A percentile compares a stretch with the other conserved stretches of the same genome.
phyloP scores from a whole-genome alignment of 176 grass and related monocot genomes.

The Stipa capillata region DNA sequence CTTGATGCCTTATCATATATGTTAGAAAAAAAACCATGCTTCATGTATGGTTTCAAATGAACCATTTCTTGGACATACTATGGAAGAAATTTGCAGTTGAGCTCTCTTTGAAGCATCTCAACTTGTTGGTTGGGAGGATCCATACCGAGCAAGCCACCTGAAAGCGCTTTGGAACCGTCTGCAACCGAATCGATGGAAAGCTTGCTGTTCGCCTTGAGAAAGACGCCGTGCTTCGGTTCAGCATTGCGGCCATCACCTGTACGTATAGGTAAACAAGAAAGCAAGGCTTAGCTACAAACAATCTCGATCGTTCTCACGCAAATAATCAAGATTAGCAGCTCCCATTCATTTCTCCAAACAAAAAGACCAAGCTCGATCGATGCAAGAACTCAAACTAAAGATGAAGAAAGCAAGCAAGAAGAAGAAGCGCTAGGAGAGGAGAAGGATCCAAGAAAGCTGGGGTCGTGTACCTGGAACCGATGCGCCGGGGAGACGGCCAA shows the following conservation, averaged over 20 bases:
- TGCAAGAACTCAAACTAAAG: not conserved
- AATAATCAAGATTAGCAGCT: too few species aligned
- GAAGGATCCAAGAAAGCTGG: not conserved
- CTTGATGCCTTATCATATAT: not conserved
- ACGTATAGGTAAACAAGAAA: too few species aligned
- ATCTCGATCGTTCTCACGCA: not conserved
- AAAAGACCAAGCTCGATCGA: too few species aligned
- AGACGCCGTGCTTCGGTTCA: constrained; percentile 1
- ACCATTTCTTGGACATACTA: not conserved
- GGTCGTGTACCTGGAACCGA: not conserved
- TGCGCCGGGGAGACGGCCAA: not conserved
- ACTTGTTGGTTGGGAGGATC: not conserved
- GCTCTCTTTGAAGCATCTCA: not conserved
- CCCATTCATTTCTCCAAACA: not conserved
- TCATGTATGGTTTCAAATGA: not conserved
- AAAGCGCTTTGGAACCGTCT: constrained; percentile 1
- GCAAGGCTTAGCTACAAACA: not conserved
- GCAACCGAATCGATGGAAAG: constrained; percentile 16
- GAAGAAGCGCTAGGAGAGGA: not conserved
- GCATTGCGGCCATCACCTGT: constrained; percentile 18
- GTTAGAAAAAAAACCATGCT: not conserved
- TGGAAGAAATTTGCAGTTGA: not conserved
- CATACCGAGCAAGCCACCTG: constrained; percentile 41
- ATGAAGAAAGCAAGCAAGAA: not conserved
- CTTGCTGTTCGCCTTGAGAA: constrained; percentile 18